Evolutionary conservation across 2,329 filamentous ascomycete genomes (phyloP), one percentile per base, ranked within the genome.

Genomic region (Cryoendolithus antarcticus): DNA sequence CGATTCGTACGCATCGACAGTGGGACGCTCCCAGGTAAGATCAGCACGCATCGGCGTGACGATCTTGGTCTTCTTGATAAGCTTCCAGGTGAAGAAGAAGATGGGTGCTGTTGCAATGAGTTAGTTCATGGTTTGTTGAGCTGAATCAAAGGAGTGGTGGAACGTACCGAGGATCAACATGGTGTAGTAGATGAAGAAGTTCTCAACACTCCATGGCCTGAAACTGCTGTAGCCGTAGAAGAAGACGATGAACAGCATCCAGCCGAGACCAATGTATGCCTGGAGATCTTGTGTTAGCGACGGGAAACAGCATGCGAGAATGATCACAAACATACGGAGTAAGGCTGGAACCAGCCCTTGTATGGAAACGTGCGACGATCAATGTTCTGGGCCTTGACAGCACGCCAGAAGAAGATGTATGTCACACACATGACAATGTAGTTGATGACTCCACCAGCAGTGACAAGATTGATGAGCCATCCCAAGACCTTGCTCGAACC

Each of bases 71-170:
- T 62, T 63, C 62, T 80, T 74, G 56, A 77, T 15, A 1, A 82
- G 3, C 61, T 84, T 84, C 77, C 77, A 84, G 51, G 62, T 62
- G 33, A 69, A 36, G 56, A 70, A 81, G 7, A 74, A 56, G 31
- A 72, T 48, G 3, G 69, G 66, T 19, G 15, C 15, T 19, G 15
- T 19, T 19, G 15, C 5, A 19, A 19, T 19, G 15, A 19, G 15
- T 19, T 19, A 19, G 15, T 19, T 19, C 15, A 19, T 19, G 15
- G 15, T 19, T 19, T 5, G 5, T 19, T 19, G 15, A 19, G 15
- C 15, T 19, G 15, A 5, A 19, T 19, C 3, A 19, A 19, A 19
- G 15, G 15, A 5, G 3, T 19, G 15, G 15, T 19, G 15, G 15
- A 19, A 19, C 15, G 15, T 19, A 19, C 46, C 46, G 11, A 51